A percentile compares a stretch with the other conserved stretches of the same genome.
Conservation (phyloP, 1,284 basidiomycete genomes). For the Tremellales sp. region DNA sequence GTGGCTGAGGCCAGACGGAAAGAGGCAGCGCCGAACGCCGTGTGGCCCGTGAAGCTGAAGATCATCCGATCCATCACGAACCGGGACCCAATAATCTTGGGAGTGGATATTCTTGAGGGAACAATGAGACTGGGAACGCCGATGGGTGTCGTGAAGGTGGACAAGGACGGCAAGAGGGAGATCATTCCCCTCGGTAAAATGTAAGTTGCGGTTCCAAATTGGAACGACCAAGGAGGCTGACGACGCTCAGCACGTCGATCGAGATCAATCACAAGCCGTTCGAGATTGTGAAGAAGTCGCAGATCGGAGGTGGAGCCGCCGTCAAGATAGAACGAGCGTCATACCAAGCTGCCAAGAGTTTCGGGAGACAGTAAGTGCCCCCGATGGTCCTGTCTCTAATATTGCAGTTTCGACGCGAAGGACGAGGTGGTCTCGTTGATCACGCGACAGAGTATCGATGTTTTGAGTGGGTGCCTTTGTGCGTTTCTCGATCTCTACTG, state of each 20-base stretch:
- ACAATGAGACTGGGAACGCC: slow-evolving; percentile 91
- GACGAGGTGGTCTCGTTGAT: slow-evolving; percentile 91
- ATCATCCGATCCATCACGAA: slow-evolving; percentile 91
- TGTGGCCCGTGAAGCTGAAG: slow-evolving; percentile 95
- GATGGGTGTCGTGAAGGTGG: slow-evolving; percentile 86
- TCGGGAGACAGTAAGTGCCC: slow-evolving; percentile 55
- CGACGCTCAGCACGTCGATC: slow-evolving; percentile 67
- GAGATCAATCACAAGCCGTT: slow-evolving; percentile 91
- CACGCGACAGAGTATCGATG: slow-evolving; percentile 88
- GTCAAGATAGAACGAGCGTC: slow-evolving; percentile 98
- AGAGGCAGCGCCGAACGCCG: slow-evolving; percentile 89
- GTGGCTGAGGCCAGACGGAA: slow-evolving; percentile 87
- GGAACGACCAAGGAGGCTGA: not conserved
- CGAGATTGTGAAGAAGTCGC: slow-evolving; percentile 79
- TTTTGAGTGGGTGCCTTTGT: slow-evolving; percentile 60
- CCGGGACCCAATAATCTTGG: slow-evolving; percentile 95
- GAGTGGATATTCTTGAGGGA: slow-evolving; percentile 95
- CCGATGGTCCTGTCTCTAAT: not conserved
- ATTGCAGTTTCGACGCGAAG: slow-evolving; percentile 80
- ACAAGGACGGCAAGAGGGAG: slow-evolving; percentile 75
- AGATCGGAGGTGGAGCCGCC: slow-evolving; percentile 92
- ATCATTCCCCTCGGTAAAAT: slow-evolving; percentile 91
- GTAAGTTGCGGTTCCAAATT: slow-evolving; percentile 54
- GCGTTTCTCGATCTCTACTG: slow-evolving; percentile 5
- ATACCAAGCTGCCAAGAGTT: slow-evolving; percentile 93